A percentile compares a stretch with the other conserved stretches of the same genome.
phyloP scores from a whole-genome alignment of 2,329 filamentous ascomycete species.

The Penicillium verrucosum region DNA sequence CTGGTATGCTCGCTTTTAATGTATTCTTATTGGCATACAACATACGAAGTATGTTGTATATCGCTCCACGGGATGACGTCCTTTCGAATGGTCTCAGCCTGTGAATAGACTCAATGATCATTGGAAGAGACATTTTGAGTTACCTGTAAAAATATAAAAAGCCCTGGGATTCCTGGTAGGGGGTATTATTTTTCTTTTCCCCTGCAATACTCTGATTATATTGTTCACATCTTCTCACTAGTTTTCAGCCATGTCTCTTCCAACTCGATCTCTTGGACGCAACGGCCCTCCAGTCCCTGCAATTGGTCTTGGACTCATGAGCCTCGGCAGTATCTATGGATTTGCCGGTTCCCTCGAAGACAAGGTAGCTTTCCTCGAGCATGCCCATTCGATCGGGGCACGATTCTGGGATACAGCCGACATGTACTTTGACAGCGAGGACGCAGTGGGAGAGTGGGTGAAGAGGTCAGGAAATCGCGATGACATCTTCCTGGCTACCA shows the following conservation, averaged over 20 bases:
- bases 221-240: background rate
- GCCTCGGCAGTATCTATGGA: slow-evolving; percentile 17
- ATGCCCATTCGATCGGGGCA: slow-evolving; percentile 27
- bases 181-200: background rate
- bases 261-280: slow-evolving; percentile 11
- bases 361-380: slow-evolving; percentile 23
- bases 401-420: slow-evolving; percentile 34
- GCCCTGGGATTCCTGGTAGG: background rate
- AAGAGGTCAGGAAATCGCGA: slow-evolving; percentile 35
- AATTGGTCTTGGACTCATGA: slow-evolving; percentile 23
- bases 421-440: slow-evolving; percentile 30
- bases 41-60: too few species aligned
- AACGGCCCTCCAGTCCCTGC: slow-evolving; percentile 18
- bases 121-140: background rate
- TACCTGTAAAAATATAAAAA: slow-evolving; percentile 7
- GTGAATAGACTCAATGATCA: background rate
- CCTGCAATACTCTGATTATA: background rate
- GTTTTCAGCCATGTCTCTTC: background rate
- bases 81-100: background rate
- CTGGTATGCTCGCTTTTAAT: slow-evolving; percentile 12
- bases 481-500: slow-evolving; percentile 42
- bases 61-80: background rate
- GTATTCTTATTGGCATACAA: background rate
- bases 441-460: slow-evolving; percentile 38
- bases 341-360: slow-evolving; percentile 9